Percentiles rank a stretch among this genome's conserved stretches.
These are phyloP conservation scores for Parastagonospora nodorum DNA, from an alignment of 2,329 filamentous ascomycete genomes.

Conservation along the genomic window DNA sequence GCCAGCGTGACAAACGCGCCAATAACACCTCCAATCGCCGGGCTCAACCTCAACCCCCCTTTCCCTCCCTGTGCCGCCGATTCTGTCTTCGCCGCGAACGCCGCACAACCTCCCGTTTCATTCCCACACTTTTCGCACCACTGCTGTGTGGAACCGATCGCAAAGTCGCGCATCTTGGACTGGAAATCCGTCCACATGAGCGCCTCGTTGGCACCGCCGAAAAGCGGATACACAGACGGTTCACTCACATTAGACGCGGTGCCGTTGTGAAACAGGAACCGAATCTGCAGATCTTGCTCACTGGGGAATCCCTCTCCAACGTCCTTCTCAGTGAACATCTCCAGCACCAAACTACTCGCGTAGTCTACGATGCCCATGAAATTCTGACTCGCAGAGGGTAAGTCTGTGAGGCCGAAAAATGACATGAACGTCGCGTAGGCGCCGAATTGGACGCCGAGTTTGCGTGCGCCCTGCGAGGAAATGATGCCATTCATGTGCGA, in stretches of 20 bases:
- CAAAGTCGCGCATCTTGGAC: slow-evolving; percentile 66
- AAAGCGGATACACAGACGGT: slow-evolving; percentile 63
- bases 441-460: slow-evolving; percentile 63
- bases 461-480: slow-evolving; percentile 41
- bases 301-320: slow-evolving; percentile 48
- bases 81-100: slow-evolving; percentile 38
- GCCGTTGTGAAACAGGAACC: slow-evolving; percentile 68
- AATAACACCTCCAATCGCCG: slow-evolving; percentile 79
- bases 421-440: slow-evolving; percentile 65
- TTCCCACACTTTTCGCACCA: slow-evolving; percentile 83
- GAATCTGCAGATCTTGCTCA: slow-evolving; percentile 59
- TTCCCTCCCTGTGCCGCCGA: slow-evolving; percentile 14
- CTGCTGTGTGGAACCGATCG: slow-evolving; percentile 64
- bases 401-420: slow-evolving; percentile 64
- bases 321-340: slow-evolving; percentile 63
- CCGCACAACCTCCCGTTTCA: slow-evolving; percentile 68
- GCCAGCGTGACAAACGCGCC: slow-evolving; percentile 71
- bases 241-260: slow-evolving; percentile 53
- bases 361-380: slow-evolving; percentile 85
- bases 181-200: slow-evolving; percentile 72
- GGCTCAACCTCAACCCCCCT: slow-evolving; percentile 60
- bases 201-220: slow-evolving; percentile 65
- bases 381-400: slow-evolving; percentile 57
- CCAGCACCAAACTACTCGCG: slow-evolving; percentile 79
- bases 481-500: slow-evolving; percentile 53